phyloP scores from a whole-genome alignment of 495 filamentous ascomycete species.

The Chaetomium tenue region DNA sequence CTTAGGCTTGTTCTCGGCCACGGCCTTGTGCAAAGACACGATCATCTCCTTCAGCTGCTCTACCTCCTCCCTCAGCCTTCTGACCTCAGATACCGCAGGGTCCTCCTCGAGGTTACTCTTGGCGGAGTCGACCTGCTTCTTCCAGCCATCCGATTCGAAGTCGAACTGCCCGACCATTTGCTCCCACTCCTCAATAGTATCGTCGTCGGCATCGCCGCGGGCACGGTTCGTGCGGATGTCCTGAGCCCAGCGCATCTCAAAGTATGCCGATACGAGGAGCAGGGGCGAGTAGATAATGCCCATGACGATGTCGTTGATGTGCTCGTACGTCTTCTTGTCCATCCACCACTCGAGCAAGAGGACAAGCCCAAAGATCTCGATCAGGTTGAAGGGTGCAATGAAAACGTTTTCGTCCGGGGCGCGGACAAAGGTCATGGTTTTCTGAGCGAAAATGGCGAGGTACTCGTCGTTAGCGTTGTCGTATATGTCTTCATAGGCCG shows the following conservation, averaged over 20 bases:
- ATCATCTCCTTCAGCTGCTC: slow-evolving; percentile 58
- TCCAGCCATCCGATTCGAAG: slow-evolving; percentile 79
- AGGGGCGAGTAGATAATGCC: slow-evolving; percentile 79
- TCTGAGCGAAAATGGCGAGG: slow-evolving; percentile 83
- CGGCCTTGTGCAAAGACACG: slow-evolving; percentile 21
- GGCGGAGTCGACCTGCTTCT: slow-evolving; percentile 65
- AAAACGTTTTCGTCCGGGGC: slow-evolving; percentile 98
- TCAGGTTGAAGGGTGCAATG: slow-evolving; percentile 90
- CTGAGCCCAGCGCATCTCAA: slow-evolving; percentile 69
- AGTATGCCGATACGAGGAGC: slow-evolving; percentile 70
- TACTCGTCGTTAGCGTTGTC: slow-evolving; percentile 93
- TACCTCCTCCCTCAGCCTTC: slow-evolving; percentile 66
- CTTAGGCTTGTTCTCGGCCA: slow-evolving; percentile 1
- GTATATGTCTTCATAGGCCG: slow-evolving; percentile 93
- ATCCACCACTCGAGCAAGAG: slow-evolving; percentile 97
- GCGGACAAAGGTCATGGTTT: slow-evolving; percentile 93
- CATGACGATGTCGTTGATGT: slow-evolving; percentile 86
- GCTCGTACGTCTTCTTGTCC: slow-evolving; percentile 61
- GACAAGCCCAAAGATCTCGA: slow-evolving; percentile 78
- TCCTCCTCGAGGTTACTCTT: slow-evolving; percentile 78
- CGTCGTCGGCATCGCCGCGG: slow-evolving; percentile 86
- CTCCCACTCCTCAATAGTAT: slow-evolving; percentile 89
- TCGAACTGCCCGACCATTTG: slow-evolving; percentile 68
- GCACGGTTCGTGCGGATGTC: slow-evolving; percentile 68
- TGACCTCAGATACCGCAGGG: slow-evolving; percentile 63